phyloP scores from a whole-genome alignment of 768 basidiomycete species.

The Cantharellus anzutake region DNA sequence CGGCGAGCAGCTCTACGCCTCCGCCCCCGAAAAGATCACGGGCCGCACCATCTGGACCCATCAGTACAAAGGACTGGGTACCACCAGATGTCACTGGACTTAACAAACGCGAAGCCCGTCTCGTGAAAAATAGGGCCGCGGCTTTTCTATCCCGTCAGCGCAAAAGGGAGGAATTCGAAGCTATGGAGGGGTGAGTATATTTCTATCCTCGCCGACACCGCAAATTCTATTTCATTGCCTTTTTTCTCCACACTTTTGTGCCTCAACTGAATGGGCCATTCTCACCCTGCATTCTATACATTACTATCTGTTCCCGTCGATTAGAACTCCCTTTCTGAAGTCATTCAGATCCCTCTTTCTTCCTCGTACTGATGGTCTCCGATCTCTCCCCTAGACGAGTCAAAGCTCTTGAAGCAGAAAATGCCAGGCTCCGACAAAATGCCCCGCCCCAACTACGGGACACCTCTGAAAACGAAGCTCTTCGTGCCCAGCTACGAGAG shows the following conservation, averaged over 20 bases:
- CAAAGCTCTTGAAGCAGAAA: slow-evolving; percentile 69
- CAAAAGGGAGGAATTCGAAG: slow-evolving; percentile 83
- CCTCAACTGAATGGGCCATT: not conserved
- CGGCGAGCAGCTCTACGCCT: slow-evolving; percentile 1
- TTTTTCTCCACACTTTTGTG: not conserved
- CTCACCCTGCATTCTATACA: not conserved
- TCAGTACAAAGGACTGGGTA: slow-evolving; percentile 62
- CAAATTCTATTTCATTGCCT: not conserved
- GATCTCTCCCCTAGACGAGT: slow-evolving; percentile 38
- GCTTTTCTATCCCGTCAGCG: slow-evolving; percentile 82
- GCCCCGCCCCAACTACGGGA: not conserved
- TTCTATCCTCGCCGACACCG: not conserved
- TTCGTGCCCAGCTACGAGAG: not conserved
- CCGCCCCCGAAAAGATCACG: slow-evolving; percentile 26
- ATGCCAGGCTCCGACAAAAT: slow-evolving; percentile 37
- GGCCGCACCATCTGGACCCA: slow-evolving; percentile 24
- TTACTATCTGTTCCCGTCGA: slow-evolving; percentile 4
- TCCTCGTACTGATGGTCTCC: not conserved
- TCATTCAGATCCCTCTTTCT: slow-evolving; percentile 5
- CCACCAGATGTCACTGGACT: slow-evolving; percentile 79
- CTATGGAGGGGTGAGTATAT: slow-evolving; percentile 65
- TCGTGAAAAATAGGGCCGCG: slow-evolving; percentile 83
- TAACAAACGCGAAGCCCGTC: slow-evolving; percentile 75
- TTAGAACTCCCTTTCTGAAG: not conserved
- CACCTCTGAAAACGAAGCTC: not conserved